Evolutionary conservation across 768 basidiomycete species (phyloP), one percentile per base, ranked within the genome.

Genomic region (Leccinellum albellum): DNA sequence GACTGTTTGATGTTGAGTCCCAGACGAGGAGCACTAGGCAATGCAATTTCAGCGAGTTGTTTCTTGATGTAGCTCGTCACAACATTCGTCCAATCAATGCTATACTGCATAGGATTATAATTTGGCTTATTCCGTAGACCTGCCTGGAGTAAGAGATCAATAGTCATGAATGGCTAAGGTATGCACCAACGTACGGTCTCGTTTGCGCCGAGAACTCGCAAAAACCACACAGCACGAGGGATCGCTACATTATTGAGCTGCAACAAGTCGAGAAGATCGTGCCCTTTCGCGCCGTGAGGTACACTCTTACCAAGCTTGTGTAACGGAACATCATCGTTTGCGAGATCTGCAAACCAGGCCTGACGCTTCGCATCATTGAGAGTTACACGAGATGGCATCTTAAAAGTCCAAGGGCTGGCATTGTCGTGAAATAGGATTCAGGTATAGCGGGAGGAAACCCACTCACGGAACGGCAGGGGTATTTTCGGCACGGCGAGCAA

Each of bases 41-140:
- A 76, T 12, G 83, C 83, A 54, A 94, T 92, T 26, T 91, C 89
- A 6, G 77, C 76, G 10, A 94, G 75, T 63, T 90, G 90, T 64
- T 92, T 93, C 75, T 88, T 91, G 73, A 94, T 75, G 65, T 92
- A 89, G 51, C 84, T 79, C 0, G 88, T 91, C 31, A 94, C 82
- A 8, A 90, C 80, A 64, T 84, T 88, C 2, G 92, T 86, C 89
- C 91, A 92, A 56, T 94, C 91, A 15, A 88, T 71, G 60, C 90
- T 91, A 66, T 94, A 92, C 63, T 89, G 89, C 6, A 81, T 86
- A 1, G 90, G 89, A 62, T 89, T 86, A 70, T 89, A 91, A n/a
- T 81, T 70, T 4, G 89, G 87, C 65, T 88, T 89, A 62, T 90
- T 88, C 44, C 88, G 79, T 42, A 90, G 72, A 28, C 87, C 89